Evolutionary conservation across 345 rosid species (phyloP).

Genomic region (Punica granatum): DNA sequence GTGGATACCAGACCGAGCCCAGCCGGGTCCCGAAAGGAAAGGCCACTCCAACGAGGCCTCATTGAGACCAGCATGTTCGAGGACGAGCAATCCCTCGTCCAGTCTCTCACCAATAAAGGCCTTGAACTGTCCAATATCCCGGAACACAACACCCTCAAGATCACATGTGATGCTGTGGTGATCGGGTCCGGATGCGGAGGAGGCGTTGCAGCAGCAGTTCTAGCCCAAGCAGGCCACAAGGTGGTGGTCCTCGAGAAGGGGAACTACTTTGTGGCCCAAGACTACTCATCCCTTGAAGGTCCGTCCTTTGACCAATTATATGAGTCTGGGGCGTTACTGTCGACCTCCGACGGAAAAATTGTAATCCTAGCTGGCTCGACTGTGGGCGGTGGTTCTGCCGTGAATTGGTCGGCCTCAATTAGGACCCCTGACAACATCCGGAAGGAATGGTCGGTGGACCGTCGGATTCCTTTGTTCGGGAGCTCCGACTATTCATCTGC

Average conservation of each 20-base stretch:
- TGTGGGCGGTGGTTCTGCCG: conserved; percentile 9
- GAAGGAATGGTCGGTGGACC: conserved; percentile 11
- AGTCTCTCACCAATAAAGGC: conserved; percentile 11
- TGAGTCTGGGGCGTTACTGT: conserved; percentile 2
- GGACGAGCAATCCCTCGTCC: conserved; percentile 6
- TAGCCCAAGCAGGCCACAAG: conserved; percentile 7
- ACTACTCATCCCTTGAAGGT: conserved; percentile 12
- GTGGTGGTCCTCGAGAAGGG: conserved; percentile 16
- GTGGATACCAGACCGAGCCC: conserved; percentile 6
- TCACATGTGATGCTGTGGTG: conserved; percentile 6
- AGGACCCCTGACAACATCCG: conserved; percentile 9
- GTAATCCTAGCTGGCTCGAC: conserved; percentile 13
- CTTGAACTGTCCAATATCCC: conserved; percentile 1
- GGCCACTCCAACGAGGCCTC: conserved; percentile 13
- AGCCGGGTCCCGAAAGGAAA: background rate
- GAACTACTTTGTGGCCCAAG: conserved; percentile 11
- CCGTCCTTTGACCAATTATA: conserved; percentile 12
- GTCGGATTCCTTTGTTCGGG: conserved; percentile 2
- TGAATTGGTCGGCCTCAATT: conserved; percentile 15
- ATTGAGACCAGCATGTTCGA: conserved; percentile 8
- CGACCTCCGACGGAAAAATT: conserved; percentile 7
- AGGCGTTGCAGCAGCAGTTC: conserved; percentile 13
- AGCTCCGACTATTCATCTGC: conserved; percentile 5
- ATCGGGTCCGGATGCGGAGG: conserved; percentile 11
- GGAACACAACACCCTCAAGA: background rate